phyloP scores from a whole-genome alignment of 78 protist genomes.

The Dictyostelium capitatum region DNA sequence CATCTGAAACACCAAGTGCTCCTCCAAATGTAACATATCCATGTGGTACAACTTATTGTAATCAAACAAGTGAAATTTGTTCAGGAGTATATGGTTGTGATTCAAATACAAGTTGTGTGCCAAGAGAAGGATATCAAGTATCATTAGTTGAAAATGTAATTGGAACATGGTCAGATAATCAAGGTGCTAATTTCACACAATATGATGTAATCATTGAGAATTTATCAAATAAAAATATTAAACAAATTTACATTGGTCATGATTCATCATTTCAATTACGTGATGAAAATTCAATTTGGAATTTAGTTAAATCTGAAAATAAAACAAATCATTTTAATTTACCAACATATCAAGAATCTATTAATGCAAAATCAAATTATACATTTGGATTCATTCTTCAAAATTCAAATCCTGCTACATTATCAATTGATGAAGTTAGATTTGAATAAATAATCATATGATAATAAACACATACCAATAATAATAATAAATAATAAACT shows the following conservation, averaged over 20 bases:
- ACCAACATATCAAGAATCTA: conserved; percentile 39
- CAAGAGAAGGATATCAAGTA: not conserved
- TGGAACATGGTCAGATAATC: not conserved
- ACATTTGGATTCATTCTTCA: conserved; percentile 41
- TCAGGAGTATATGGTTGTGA: no score
- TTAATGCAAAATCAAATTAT: not conserved
- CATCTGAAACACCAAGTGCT: no score
- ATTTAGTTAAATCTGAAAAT: not conserved
- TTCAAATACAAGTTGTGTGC: not conserved
- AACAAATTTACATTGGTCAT: conserved; percentile 15
- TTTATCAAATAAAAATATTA: not conserved
- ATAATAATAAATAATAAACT: no score
- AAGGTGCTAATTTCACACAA: not conserved
- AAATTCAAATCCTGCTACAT: not conserved
- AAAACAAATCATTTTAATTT: not conserved
- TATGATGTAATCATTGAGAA: not conserved
- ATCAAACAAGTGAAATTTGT: no score
- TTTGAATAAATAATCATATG: not conserved
- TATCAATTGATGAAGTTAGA: not conserved
- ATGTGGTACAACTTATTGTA: no score
- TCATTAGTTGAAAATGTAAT: not conserved
- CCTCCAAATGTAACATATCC: no score
- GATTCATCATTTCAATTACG: not conserved
- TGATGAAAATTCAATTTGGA: conserved; percentile 33
- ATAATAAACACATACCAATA: no score